Evolutionary conservation across 768 basidiomycete species (phyloP).

Genomic region (Panaeolus papilionaceus): DNA sequence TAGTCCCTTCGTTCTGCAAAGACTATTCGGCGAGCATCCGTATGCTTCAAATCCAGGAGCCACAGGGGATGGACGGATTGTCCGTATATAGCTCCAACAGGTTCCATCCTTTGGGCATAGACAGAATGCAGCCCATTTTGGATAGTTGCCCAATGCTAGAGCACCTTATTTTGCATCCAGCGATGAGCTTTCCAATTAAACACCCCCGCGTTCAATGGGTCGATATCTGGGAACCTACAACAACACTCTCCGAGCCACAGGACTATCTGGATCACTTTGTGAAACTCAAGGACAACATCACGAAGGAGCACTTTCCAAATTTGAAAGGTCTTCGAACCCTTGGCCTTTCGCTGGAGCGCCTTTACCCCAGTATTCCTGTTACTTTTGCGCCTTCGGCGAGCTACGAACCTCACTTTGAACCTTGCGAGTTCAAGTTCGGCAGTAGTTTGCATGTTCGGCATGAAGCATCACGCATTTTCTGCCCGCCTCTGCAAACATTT

Average conservation of each 20-base stretch:
- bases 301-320: not conserved
- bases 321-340: not conserved
- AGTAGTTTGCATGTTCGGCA: not conserved
- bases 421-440: not conserved
- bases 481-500: not conserved
- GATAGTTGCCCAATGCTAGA: not conserved
- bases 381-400: not conserved
- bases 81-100: not conserved
- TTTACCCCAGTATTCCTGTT: not conserved
- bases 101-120: not conserved
- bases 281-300: not conserved
- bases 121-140: not conserved
- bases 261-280: too few relatives aligned
- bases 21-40: not conserved
- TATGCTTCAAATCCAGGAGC: not conserved
- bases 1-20: not conserved
- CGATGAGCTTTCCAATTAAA: not conserved
- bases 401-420: not conserved
- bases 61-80: not conserved
- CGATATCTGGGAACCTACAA: not conserved
- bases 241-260: not conserved
- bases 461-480: not conserved
- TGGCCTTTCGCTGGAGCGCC: not conserved
- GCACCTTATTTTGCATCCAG: not conserved
- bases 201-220: not conserved